Conservation (phyloP, 306 rosid species). For the Trifolium fragiferum region DNA sequence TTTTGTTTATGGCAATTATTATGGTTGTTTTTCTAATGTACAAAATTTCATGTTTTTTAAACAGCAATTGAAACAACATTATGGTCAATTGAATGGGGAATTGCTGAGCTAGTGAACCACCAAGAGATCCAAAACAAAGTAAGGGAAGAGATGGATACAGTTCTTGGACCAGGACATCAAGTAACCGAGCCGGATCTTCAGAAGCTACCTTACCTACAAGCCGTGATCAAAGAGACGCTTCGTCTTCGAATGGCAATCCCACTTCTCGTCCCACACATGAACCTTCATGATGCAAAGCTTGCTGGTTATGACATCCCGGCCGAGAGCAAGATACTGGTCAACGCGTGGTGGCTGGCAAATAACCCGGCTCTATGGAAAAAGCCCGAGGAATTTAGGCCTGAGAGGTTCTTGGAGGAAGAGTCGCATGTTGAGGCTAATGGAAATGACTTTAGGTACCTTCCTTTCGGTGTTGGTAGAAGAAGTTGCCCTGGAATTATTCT, state of each 20-base stretch:
- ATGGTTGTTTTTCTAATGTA: background rate
- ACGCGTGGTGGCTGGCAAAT: constrained; percentile 93
- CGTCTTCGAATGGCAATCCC: constrained; percentile 89
- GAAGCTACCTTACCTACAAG: constrained; percentile 87
- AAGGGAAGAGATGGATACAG: constrained; percentile 61
- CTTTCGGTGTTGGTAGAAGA: constrained; percentile 85
- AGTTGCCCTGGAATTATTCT: constrained; percentile 92
- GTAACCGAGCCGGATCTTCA: constrained; percentile 72
- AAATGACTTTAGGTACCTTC: constrained; percentile 85
- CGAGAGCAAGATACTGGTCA: constrained; percentile 82
- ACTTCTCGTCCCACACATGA: constrained; percentile 91
- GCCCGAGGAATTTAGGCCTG: constrained; percentile 84
- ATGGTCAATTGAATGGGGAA: constrained; percentile 93
- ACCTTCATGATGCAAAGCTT: constrained; percentile 82
- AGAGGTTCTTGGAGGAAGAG: constrained; percentile 88
- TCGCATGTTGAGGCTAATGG: constrained; percentile 88
- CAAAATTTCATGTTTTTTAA: background rate
- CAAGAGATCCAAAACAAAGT: constrained; percentile 67
- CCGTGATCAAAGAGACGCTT: constrained; percentile 82
- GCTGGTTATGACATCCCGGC: constrained; percentile 78
- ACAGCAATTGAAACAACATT: constrained; percentile 90
- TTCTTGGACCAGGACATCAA: constrained; percentile 68
- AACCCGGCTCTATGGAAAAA: constrained; percentile 83
- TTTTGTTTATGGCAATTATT: no score
- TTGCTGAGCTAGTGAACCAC: constrained; percentile 93